Percentiles rank a stretch among this genome's conserved stretches.
phyloP scores from a whole-genome alignment of 345 rosid species.

The Gossypium mustelinum region DNA sequence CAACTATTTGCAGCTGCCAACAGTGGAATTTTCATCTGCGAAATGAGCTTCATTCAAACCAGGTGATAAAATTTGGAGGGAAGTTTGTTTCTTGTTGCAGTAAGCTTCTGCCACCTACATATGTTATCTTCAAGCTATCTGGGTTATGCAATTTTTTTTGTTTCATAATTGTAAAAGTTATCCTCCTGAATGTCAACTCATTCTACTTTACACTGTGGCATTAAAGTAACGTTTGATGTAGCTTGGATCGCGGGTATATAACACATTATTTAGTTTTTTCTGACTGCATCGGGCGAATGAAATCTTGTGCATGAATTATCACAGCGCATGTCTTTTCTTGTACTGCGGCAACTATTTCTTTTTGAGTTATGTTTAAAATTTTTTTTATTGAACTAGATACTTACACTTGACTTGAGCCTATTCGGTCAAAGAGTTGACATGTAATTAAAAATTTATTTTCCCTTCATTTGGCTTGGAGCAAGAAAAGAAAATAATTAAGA shows the following conservation, averaged over 20 bases:
- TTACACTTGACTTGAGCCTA: no score
- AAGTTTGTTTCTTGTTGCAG: slow-evolving; percentile 1
- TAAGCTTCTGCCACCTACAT: neutral
- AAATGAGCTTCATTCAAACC: neutral
- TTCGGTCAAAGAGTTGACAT: no score
- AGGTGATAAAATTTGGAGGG: neutral
- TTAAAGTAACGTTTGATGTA: neutral
- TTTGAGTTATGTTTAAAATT: no score
- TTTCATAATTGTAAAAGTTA: neutral
- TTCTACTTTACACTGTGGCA: neutral
- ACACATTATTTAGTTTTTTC: neutral
- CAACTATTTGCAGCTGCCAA: neutral
- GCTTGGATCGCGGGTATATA: neutral
- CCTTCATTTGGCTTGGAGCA: no score
- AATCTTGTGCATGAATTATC: neutral
- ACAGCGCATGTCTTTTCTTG: neutral
- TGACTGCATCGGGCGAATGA: neutral
- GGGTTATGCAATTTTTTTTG: neutral
- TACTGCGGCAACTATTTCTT: neutral
- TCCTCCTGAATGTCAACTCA: neutral
- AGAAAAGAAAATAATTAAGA: no score
- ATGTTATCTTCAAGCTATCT: neutral
- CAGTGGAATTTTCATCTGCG: neutral
- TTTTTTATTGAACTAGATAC: no score
- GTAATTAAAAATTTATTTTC: no score